Evolutionary conservation across 495 filamentous ascomycete species (phyloP), one percentile per base, ranked within the genome.

Genomic region (Lichenothelia convexa): DNA sequence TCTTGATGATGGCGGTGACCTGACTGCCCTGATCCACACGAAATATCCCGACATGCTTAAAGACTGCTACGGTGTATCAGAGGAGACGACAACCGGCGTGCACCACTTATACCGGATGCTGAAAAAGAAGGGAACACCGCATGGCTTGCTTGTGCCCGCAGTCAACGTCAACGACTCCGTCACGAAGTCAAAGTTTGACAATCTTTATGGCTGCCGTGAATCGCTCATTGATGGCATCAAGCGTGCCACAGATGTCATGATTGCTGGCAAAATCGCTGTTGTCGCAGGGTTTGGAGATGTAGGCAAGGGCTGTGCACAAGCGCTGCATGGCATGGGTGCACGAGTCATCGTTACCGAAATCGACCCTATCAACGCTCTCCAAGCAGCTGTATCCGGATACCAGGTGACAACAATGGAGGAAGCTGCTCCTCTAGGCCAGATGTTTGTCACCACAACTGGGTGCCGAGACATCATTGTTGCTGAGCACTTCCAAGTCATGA

Each of bases 171-270:
- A 97, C 68, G 86, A 94, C 71, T 81, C 80, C 42, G 86, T 94
- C 54, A 93, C 89, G 59, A 94, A 95, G 78, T 93, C 84, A 64
- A 97, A 97, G 70, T 97, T 97, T 60, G 89, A 97, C 73, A 97
- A 97, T 72, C 70, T 95, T 39, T 97, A 95, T 71, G 91, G 91
- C 47, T 97, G 89, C 81, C 78, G 83, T 57, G 89, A 97, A 69
- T 94, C 89, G 41, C 75, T 97, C 54, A 78, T 97, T 45, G 89
- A 97, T 61, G 89, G 89, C 62, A 97, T 97, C 74, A 97, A 95
- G 79, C 87, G 89, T 65, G 89, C 89, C 39, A 97, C 89, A 56
- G 89, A 97, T 70, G 89, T 95, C 60, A 97, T 97, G 89, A 84
- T 97, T 69, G 89, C 91, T 50, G 91, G 89, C 56, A 95, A 97